These are phyloP conservation scores for Dalechampia spathulata DNA, from an alignment of 441 rosid species.

Conservation along the genomic window DNA sequence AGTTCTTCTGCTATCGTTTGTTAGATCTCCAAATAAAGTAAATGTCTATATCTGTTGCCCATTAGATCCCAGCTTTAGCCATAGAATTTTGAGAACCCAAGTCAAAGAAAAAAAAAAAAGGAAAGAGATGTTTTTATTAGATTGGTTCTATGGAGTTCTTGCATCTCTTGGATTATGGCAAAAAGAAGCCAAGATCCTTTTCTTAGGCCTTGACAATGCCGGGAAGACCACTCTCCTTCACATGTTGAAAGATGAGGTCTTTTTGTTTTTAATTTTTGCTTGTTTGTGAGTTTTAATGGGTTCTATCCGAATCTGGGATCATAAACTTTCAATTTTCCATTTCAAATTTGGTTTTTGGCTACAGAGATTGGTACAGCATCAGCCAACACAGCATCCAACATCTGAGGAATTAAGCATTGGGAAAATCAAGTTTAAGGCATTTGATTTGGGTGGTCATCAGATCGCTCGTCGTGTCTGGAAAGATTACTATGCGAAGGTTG, in stretches of 20 bases:
- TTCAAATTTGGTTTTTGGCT: conserved; percentile 18
- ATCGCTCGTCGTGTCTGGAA: conserved; percentile 96
- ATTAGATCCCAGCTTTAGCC: too few relatives aligned
- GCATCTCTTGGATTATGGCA: conserved; percentile 85
- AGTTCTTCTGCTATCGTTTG: background rate
- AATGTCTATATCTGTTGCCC: background rate
- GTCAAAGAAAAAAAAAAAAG: too few relatives aligned
- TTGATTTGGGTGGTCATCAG: conserved; percentile 95
- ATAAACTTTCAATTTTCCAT: too few relatives aligned
- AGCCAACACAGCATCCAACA: conserved; percentile 88
- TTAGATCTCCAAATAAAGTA: conserved; percentile 3
- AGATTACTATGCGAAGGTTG: conserved; percentile 91
- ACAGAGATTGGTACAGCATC: conserved; percentile 89
- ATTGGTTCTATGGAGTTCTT: conserved; percentile 84
- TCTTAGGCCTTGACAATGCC: conserved; percentile 82
- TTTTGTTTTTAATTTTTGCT: background rate
- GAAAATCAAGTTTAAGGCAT: conserved; percentile 85
- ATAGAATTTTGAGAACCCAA: too few relatives aligned
- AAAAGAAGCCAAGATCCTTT: conserved; percentile 87
- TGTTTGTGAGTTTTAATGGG: background rate
- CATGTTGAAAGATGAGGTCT: conserved; percentile 88
- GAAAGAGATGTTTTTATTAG: conserved; percentile 56
- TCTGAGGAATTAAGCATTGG: conserved; percentile 92
- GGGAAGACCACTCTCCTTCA: conserved; percentile 91
- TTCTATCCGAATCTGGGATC: background rate